A percentile compares a stretch with the other conserved stretches of the same genome.
phyloP scores from a whole-genome alignment of 768 basidiomycete species.

The Lactifluus rugatus region DNA sequence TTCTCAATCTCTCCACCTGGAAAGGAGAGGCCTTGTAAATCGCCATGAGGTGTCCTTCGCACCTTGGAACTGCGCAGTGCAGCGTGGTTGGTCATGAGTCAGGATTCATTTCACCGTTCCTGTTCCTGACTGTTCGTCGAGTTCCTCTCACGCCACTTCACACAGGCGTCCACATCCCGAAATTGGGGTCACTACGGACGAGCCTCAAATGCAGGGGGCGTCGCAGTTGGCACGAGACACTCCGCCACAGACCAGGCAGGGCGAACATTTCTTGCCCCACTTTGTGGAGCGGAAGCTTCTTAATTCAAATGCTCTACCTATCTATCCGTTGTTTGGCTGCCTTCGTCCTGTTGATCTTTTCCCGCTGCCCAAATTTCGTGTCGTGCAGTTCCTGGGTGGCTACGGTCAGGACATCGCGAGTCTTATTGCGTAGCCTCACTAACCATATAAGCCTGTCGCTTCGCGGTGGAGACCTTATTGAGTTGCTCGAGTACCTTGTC shows the following conservation, averaged over 20 bases:
- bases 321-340: conserved; percentile 14
- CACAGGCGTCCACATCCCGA: too few relatives aligned
- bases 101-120: too few relatives aligned
- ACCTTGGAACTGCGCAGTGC: too few relatives aligned
- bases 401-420: conserved; percentile 7
- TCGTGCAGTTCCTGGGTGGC: conserved; percentile 68
- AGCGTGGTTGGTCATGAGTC: not conserved
- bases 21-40: too few relatives aligned
- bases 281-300: not conserved
- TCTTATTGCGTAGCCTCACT: conserved; percentile 21
- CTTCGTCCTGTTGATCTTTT: conserved; percentile 73
- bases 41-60: too few relatives aligned
- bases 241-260: not conserved
- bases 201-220: too few relatives aligned
- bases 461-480: conserved; percentile 85
- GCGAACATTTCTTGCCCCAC: not conserved
- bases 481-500: conserved; percentile 72
- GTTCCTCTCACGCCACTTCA: not conserved
- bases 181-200: too few relatives aligned
- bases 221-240: not conserved
- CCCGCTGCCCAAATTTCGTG: conserved; percentile 80
- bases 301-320: not conserved
- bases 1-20: too few relatives aligned
- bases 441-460: conserved; percentile 91
- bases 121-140: not conserved